These are phyloP conservation scores for Rosa chinensis DNA, from an alignment of 306 rosid genomes.

Conservation along the genomic window DNA sequence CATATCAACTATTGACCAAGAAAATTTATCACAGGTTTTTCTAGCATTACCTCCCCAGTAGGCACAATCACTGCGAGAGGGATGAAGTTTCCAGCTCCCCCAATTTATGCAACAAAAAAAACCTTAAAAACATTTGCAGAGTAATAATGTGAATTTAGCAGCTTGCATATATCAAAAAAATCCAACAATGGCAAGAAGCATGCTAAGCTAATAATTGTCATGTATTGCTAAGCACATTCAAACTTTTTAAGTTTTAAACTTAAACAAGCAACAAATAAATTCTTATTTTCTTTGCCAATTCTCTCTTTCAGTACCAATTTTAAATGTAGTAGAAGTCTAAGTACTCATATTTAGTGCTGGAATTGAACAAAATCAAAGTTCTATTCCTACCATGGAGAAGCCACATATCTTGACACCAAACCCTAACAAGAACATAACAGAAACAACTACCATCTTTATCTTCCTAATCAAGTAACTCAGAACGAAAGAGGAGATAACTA, in stretches of 20 bases:
- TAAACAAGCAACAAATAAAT: neutral
- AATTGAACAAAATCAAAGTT: no score
- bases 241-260: neutral
- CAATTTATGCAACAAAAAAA: constrained; percentile 37
- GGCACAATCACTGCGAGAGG: constrained; percentile 40
- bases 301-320: no score
- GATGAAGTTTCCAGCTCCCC: constrained; percentile 38
- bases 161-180: neutral
- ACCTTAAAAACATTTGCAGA: constrained; percentile 25
- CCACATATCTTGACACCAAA: neutral
- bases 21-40: neutral
- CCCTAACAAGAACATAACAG: neutral
- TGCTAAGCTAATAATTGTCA: neutral
- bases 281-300: no score
- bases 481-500: neutral
- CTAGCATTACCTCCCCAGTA: constrained; percentile 46
- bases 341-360: no score
- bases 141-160: neutral
- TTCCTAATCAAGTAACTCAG: neutral
- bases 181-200: no score
- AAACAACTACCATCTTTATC: neutral
- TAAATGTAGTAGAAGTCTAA: no score
- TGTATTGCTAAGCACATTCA: neutral
- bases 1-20: neutral
- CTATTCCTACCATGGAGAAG: no score